Base-by-base conservation (phyloP, 129 eudicot species). In the Flaveria brownii region DNA sequence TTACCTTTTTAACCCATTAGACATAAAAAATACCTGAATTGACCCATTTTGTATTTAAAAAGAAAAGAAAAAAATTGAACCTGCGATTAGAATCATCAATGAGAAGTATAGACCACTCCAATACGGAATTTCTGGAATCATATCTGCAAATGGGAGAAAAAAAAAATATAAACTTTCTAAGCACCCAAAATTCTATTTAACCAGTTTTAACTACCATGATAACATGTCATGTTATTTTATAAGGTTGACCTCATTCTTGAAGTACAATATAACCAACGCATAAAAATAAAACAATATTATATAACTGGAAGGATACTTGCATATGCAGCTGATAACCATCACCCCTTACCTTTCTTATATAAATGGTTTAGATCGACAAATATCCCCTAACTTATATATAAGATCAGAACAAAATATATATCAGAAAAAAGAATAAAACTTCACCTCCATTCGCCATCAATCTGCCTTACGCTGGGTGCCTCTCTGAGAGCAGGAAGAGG, bases 391-490 rank as follows among this genome's bases (percentile, higher is more conserved):
- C 41, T 4, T 36, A 0, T 5, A 36, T 36, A 36, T 36, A 36
- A 4, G 5, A 36, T 36, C 41, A 36, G 41, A 36, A 36, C 1
- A 36, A 36, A 36, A 36, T 7, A 36, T 36, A 36, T 36, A 36
- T 36, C 7, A 36, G 41, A 61, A 4, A 25, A 59, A 60, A 14
- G 28, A 60, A 25, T 75, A 66, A 28, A 54, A 63, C 12, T 73
- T 84, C 59, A 93, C 98, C 97, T 93, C 97, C 97, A 93, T 72
- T 93, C 96, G 15, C 99, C 99, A 79, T 95, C 99, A 62, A 95
- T 85, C 85, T 91, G 99, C 75, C 75, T 89, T 59, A 95, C 92
- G 74, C 72, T 95, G 28, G 99, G 97, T 60, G 91, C 94, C 61
- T 88, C 94, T 80, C 94, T 80, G 63, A 88, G 84, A 73, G 94